Base-by-base conservation (phyloP, 805 yeast species). In the Saturnispora ahearnii region DNA sequence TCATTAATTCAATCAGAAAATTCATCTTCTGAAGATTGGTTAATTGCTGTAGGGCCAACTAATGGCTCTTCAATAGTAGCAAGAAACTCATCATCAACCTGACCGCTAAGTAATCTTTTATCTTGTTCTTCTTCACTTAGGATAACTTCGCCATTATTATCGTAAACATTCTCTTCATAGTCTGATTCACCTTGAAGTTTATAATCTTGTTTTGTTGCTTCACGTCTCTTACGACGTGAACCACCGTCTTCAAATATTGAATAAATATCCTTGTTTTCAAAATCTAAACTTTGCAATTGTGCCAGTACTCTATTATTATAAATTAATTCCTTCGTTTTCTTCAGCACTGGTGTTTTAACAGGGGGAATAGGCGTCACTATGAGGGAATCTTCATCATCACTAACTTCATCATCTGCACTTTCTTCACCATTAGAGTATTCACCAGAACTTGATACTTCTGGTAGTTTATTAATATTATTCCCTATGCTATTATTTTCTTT, bases 101-200 rank as follows among this genome's bases (percentile, higher is more conserved):
- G 47, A 18, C 58, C 58, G 26, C 44, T 31, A 9, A 55, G 40
- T 18, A 55, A 50, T 32, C 57, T 37, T 22, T 42, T 50, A 22
- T 49, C 55, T 38, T 55, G 51, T 49, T 55, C 58, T 34, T 55
- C 58, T 38, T 50, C 56, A 47, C 58, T 55, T 29, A 55, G 47
- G 30, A 55, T 55, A 8, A 55, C 21, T 12, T 52, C 42, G 30
- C 48, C 57, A 33, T 55, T 53, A 2, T 49, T 52, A 18, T 55
- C 56, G 40, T 55, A 55, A 12, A 53, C 56, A 22, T 50, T 46
- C 55, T 87, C 95, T 45, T 73, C 72, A 30, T 64, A 57, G 44
- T 71, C 68, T n/a, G 41, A 29, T 55, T 87, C 95, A 45, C 73
- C 72, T 28, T 66, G 74, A 22, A 89, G 93, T 65, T 84, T 90